Evolutionary conservation across 2,329 filamentous ascomycete species (phyloP).

Genomic region (Colletotrichum simmondsii): DNA sequence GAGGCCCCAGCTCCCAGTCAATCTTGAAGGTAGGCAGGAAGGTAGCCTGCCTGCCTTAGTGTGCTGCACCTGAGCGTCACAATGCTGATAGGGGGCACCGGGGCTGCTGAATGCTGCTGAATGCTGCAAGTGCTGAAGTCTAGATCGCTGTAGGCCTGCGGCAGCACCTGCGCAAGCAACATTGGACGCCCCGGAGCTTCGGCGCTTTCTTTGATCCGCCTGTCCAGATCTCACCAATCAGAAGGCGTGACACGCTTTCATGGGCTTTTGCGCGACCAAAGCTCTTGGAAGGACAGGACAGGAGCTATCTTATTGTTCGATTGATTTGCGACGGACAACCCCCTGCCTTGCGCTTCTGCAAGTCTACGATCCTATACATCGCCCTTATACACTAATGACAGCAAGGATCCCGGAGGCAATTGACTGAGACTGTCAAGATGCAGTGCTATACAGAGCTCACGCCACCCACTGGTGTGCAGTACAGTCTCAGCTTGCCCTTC

Average conservation of each 20-base stretch:
- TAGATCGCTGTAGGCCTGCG: not conserved
- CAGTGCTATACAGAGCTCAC: constrained; percentile 98
- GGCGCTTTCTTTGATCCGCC: constrained; percentile 14
- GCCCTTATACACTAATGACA: constrained; percentile 22
- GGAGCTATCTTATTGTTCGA: constrained; percentile 7
- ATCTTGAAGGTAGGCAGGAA: not conserved
- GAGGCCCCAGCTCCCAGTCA: not conserved
- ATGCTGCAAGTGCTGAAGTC: not conserved
- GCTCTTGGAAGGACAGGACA: not conserved
- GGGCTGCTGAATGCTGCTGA: not conserved
- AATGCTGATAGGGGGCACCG: not conserved
- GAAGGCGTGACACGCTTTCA: not conserved
- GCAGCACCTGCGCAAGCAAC: not conserved
- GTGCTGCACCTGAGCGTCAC: not conserved
- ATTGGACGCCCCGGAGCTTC: not conserved
- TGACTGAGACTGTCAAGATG: constrained; percentile 66
- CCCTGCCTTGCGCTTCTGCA: not conserved
- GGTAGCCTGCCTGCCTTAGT: not conserved
- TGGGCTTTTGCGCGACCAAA: constrained; percentile 3
- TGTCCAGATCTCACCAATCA: constrained; percentile 5
- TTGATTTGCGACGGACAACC: constrained; percentile 4
- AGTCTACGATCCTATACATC: not conserved
- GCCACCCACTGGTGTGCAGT: constrained; percentile 92
- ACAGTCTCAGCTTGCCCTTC: constrained; percentile 84
- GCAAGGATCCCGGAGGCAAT: constrained; percentile 18